Evolutionary conservation across 129 eudicot species (phyloP), one percentile per base, ranked within the genome.

Genomic region (Flaveria bidentis): DNA sequence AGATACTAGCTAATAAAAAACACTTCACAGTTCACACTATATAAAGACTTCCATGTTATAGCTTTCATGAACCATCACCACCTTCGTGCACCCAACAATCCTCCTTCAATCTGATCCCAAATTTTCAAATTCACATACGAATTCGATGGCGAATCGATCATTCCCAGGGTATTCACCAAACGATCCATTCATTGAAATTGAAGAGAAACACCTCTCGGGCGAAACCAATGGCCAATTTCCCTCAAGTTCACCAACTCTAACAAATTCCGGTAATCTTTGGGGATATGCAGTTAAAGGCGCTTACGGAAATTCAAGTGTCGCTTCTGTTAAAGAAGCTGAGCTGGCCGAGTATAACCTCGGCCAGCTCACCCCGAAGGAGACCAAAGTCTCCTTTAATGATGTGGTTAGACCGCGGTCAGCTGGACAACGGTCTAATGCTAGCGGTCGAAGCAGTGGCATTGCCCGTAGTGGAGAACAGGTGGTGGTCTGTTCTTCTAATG

Each of bases 401-500:
- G 78, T 14, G 55, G 73, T 50, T n/a, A 74, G 77, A 47, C 57
- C 42, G 2, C 76, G 50, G 5, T 49, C 71, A 3, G 74, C 67
- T 1, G 85, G 87, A 5, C 76, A 82, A 25, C 66, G 89, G 76
- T 82, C 90, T 15, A 78, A 72, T 56, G 84, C 63, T 3, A 47
- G 87, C 39, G 65, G 58, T 10, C 45, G 81, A 33, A 68, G 80
- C 13, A 49, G 67, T 4, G 57, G 75, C 70, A 14, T 36, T 12
- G 26, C 67, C 7, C 53, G 63, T 12, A 72, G 62, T 1, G 51
- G 49, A n/a, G 84, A 76, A 4, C 76, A 89, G 61, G 93, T 84
- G 41, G 69, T 84, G 72, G 56, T 47, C 22, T 87, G 88, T 67
- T 84, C 87, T 46, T 73, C 93, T 0, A 92, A 82, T 74, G 62